Evolutionary conservation across 495 filamentous ascomycete genomes (phyloP), one percentile per base, ranked within the genome.

Genomic region (Chaetomium cochliodes): DNA sequence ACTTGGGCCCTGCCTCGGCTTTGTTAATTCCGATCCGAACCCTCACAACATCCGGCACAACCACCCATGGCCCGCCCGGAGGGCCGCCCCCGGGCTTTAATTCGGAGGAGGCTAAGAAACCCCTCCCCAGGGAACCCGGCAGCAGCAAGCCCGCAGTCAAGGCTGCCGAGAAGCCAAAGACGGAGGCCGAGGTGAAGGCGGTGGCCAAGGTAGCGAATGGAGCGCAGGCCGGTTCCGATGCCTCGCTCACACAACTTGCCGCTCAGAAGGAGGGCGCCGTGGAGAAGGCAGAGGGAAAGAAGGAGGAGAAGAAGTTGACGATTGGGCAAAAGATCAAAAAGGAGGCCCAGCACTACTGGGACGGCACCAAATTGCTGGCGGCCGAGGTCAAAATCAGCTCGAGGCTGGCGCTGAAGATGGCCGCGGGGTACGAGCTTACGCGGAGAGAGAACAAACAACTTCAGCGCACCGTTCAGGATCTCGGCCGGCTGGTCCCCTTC

Each of bases 331-430:
- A 92, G 80, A 84, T 98, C 69, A 98, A 96, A 83, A 90, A 91
- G 72, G 94, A 98, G 73, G 81, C 82, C 18, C 84, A 88, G 65
- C 94, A 99, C 75, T 99, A 98, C 79, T 98, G 94, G 94, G 94
- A 99, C 82, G 94, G 94, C 44, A 99, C 93, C n/a, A 99, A 99
- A 77, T 81, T 99, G 66, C 82, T 99, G 69, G 92, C 90, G 26
- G 90, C 90, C 0, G 94, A 99, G 78, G 89, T 97, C 63, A 89
- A 80, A 76, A 99, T 99, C 72, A 97, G 92, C 77, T 89, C 87
- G 13, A 89, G 89, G 44, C 79, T 99, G 65, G 94, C 92, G 1
- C 74, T 96, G 74, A 97, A 97, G 82, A 99, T 99, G 94, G 93
- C 92, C 11, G 92, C 88, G 63, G 94, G 94, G 0, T 99, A 99